A percentile compares a stretch with the other conserved stretches of the same genome.
These are phyloP conservation scores for Fusarium chaquense DNA, from an alignment of 2,329 filamentous ascomycete genomes.

Conservation along the genomic window DNA sequence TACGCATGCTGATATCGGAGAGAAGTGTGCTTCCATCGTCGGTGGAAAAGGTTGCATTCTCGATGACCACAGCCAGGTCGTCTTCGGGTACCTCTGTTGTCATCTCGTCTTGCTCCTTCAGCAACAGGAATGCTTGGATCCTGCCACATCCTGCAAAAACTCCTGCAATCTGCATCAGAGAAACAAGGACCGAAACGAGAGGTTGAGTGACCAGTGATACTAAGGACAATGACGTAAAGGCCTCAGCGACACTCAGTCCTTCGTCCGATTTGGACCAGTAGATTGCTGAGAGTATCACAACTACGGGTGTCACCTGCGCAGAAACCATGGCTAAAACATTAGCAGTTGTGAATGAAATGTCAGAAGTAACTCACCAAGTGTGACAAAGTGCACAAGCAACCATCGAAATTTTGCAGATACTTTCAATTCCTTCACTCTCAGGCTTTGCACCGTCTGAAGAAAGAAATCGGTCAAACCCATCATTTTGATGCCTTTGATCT, in stretches of 20 bases:
- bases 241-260: conserved; percentile 50
- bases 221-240: conserved; percentile 54
- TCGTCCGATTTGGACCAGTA: conserved; percentile 49
- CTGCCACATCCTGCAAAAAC: conserved; percentile 51
- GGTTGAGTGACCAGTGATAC: conserved; percentile 52
- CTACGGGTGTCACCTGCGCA: conserved; percentile 48
- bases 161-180: conserved; percentile 51
- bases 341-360: background rate
- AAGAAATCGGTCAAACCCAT: conserved; percentile 55
- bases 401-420: conserved; percentile 54
- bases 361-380: conserved; percentile 43
- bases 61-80: background rate
- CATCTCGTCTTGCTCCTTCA: conserved; percentile 37
- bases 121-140: conserved; percentile 51
- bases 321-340: conserved; percentile 43
- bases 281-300: conserved; percentile 52
- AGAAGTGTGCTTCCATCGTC: conserved; percentile 41
- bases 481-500: conserved; percentile 61
- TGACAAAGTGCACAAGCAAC: conserved; percentile 51
- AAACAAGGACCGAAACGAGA: conserved; percentile 50
- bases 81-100: background rate
- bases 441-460: conserved; percentile 49
- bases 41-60: conserved; percentile 30
- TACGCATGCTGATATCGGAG: conserved; percentile 40
- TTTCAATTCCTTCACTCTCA: conserved; percentile 55